These are phyloP conservation scores for Gymnopilus dilepis DNA, from an alignment of 768 basidiomycete genomes.

Conservation along the genomic window DNA sequence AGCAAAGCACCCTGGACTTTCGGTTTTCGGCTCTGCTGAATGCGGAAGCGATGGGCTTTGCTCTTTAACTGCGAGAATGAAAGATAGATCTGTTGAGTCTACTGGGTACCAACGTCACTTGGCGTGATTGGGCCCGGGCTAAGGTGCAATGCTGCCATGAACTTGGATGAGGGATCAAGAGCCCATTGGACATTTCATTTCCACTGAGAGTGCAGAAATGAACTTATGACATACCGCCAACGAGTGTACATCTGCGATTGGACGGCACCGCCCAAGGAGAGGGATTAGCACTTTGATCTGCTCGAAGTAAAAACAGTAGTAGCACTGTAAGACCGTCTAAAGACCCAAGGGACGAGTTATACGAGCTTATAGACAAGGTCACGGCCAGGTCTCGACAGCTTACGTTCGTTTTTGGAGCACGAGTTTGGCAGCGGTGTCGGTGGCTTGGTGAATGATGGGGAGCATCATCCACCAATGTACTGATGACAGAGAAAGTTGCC, in stretches of 20 bases:
- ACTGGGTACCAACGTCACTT: slow-evolving; percentile 8
- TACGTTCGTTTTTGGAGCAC: slow-evolving; percentile 18
- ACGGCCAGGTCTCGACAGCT: slow-evolving; percentile 9
- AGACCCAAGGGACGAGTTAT: slow-evolving; percentile 8
- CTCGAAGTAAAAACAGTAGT: neutral
- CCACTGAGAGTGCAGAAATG: neutral
- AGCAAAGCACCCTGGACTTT: neutral
- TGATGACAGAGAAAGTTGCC: neutral
- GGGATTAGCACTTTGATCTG: slow-evolving; percentile 1
- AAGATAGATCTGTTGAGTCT: slow-evolving; percentile 7
- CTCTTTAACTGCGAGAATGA: slow-evolving; percentile 10
- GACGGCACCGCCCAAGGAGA: neutral
- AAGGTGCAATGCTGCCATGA: neutral
- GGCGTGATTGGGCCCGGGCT: slow-evolving; percentile 5
- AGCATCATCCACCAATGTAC: neutral
- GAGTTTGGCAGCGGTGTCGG: slow-evolving; percentile 7
- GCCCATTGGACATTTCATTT: slow-evolving; percentile 7
- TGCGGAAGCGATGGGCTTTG: slow-evolving; percentile 20
- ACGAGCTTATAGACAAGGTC: neutral
- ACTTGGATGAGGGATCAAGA: neutral
- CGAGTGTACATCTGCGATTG: neutral
- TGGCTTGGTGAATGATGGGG: slow-evolving; percentile 3
- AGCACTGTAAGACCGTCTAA: slow-evolving; percentile 9
- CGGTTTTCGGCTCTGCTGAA: slow-evolving; percentile 15
- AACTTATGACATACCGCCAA: slow-evolving; percentile 1